A percentile compares a stretch with the other conserved stretches of the same genome.
Evolutionary conservation across 2,329 filamentous ascomycete genomes (phyloP).

Genomic region (Fusarium marasasianum): DNA sequence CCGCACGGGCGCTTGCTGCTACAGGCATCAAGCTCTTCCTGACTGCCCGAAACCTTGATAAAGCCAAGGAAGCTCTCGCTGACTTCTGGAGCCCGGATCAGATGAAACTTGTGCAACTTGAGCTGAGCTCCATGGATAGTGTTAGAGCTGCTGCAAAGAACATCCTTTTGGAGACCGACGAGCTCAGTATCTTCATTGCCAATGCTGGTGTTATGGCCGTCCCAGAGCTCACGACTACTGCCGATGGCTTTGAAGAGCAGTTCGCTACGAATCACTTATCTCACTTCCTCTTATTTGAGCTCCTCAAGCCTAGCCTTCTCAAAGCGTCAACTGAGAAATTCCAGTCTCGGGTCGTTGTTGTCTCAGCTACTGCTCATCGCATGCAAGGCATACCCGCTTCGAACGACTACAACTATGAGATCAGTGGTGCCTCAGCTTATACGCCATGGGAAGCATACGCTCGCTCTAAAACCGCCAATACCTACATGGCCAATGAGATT

Average conservation of each 20-base stretch:
- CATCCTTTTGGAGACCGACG: neutral
- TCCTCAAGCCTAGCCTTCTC: neutral
- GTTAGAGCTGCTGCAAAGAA: neutral
- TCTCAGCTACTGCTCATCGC: slow-evolving; percentile 5
- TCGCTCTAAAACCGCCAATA: slow-evolving; percentile 3
- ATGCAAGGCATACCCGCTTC: neutral
- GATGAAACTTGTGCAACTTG: slow-evolving; percentile 34
- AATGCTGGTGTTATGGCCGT: slow-evolving; percentile 39
- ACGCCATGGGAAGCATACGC: slow-evolving; percentile 1
- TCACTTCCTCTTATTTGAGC: slow-evolving; percentile 29
- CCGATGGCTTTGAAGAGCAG: slow-evolving; percentile 29
- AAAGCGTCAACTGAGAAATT: neutral
- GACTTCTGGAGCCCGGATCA: slow-evolving; percentile 16
- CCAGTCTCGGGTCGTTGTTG: neutral
- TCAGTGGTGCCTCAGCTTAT: neutral
- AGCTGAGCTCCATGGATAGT: slow-evolving; percentile 32
- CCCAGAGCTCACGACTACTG: neutral
- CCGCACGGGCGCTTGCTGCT: slow-evolving; percentile 52
- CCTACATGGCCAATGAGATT: slow-evolving; percentile 10
- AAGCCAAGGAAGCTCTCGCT: slow-evolving; percentile 20
- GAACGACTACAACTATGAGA: slow-evolving; percentile 1
- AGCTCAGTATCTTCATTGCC: slow-evolving; percentile 15
- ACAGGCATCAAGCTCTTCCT: slow-evolving; percentile 46
- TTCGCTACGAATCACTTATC: slow-evolving; percentile 30
- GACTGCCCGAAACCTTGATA: slow-evolving; percentile 32